phyloP scores from a whole-genome alignment of 2,329 filamentous ascomycete genomes.

The Fusarium chlamydosporum region DNA sequence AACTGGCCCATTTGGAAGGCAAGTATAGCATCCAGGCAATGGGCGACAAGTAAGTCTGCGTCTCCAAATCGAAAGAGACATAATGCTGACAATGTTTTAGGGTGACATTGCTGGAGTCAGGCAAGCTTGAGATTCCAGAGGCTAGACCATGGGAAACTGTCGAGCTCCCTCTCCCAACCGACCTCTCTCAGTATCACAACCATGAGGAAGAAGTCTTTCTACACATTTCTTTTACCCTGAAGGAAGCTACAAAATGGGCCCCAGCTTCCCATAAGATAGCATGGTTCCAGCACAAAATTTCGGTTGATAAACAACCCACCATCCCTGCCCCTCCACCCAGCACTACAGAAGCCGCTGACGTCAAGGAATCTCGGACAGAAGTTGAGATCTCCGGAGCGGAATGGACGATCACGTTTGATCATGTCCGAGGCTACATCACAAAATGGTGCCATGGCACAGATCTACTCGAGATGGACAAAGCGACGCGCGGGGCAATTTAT shows the following conservation, averaged over 20 bases:
- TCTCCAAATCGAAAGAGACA: accelerated
- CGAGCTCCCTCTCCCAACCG: background rate
- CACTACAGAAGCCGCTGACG: background rate
- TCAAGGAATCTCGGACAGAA: background rate
- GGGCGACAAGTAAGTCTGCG: slow-evolving; percentile 1
- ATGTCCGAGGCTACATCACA: slow-evolving; percentile 12
- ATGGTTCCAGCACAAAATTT: slow-evolving; percentile 26
- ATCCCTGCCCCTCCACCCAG: accelerated
- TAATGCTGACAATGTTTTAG: background rate
- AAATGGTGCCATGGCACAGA: slow-evolving; percentile 13
- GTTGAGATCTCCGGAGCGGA: background rate
- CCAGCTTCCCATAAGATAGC: slow-evolving; percentile 3
- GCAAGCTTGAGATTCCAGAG: background rate
- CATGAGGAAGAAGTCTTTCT: slow-evolving; percentile 3
- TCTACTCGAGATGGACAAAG: background rate
- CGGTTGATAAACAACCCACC: background rate
- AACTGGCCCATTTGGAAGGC: background rate
- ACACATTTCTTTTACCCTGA: background rate
- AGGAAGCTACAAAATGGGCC: background rate
- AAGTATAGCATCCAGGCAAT: background rate
- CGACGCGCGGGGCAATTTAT: background rate
- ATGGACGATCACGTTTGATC: slow-evolving; percentile 8
- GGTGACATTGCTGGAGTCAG: background rate
- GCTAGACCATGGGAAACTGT: slow-evolving; percentile 1
- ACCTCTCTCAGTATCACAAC: background rate